Conservation (phyloP, 2,329 filamentous ascomycete species). For the Rhynchosporium secalis region DNA sequence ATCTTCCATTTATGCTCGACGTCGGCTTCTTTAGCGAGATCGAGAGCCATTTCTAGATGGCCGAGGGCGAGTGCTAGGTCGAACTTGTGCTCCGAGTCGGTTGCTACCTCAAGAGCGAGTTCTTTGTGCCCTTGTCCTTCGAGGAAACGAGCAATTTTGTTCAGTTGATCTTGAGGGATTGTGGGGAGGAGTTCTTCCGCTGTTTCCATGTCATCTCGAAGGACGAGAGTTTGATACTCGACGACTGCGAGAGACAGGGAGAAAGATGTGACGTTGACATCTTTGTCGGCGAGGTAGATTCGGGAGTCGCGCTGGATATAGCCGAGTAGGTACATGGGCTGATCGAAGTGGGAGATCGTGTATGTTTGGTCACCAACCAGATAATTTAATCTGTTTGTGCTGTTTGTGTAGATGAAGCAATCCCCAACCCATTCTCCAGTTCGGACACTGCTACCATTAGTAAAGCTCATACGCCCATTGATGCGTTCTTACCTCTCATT, state of each 20-base stretch:
- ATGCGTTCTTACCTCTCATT: conserved; percentile 69
- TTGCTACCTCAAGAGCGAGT: conserved; percentile 88
- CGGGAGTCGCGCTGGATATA: conserved; percentile 95
- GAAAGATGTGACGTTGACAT: conserved; percentile 89
- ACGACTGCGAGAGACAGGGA: conserved; percentile 87
- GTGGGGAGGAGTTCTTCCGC: conserved; percentile 81
- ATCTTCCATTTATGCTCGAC: conserved; percentile 98
- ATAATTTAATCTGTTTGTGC: conserved; percentile 94
- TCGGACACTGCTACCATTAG: conserved; percentile 62
- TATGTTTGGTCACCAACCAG: conserved; percentile 97
- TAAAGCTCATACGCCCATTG: not conserved
- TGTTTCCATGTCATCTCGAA: conserved; percentile 89
- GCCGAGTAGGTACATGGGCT: conserved; percentile 89
- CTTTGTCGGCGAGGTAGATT: conserved; percentile 94
- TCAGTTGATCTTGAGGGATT: conserved; percentile 90
- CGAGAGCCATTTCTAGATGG: conserved; percentile 80
- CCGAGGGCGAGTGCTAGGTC: conserved; percentile 83
- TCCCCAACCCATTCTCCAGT: conserved; percentile 98
- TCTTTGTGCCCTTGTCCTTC: conserved; percentile 98
- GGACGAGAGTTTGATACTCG: conserved; percentile 94
- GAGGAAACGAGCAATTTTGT: conserved; percentile 96
- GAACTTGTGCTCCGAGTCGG: conserved; percentile 94
- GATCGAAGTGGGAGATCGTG: conserved; percentile 95
- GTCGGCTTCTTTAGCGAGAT: conserved; percentile 79
- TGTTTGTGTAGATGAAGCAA: conserved; percentile 98